Conservation (phyloP, 2,329 filamentous ascomycete species). For the Hypoxylon sp. region DNA sequence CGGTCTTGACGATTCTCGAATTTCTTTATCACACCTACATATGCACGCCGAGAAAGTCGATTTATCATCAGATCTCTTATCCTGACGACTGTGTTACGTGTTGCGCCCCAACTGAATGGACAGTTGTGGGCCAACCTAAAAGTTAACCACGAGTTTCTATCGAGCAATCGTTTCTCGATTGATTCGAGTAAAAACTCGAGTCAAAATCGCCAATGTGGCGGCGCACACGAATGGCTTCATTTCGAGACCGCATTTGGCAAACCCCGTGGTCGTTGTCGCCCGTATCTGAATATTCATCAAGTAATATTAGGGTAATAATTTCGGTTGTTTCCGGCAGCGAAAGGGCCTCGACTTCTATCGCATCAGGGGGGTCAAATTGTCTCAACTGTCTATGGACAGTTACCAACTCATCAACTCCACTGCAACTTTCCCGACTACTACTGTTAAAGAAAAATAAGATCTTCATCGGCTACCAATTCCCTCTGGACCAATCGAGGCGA, state of each 20-base stretch:
- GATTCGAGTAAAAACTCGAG: slow-evolving; percentile 51
- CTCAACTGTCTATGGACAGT: slow-evolving; percentile 2
- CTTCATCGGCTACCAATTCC: slow-evolving; percentile 2
- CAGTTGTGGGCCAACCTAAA: slow-evolving; percentile 28
- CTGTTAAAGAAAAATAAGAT: slow-evolving; percentile 1
- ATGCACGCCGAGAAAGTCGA: slow-evolving; percentile 12
- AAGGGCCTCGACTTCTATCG: slow-evolving; percentile 32
- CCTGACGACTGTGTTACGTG: slow-evolving; percentile 38
- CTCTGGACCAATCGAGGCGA: slow-evolving; percentile 21
- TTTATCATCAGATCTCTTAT: slow-evolving; percentile 21
- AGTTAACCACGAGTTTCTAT: slow-evolving; percentile 42
- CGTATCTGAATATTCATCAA: slow-evolving; percentile 39
- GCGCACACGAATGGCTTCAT: slow-evolving; percentile 47
- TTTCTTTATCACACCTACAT: background rate
- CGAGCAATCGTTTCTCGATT: slow-evolving; percentile 51
- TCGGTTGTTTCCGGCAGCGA: slow-evolving; percentile 37
- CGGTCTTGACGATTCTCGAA: background rate
- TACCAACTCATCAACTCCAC: slow-evolving; percentile 32
- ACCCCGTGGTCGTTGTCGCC: slow-evolving; percentile 12
- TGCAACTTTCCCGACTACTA: slow-evolving; percentile 20
- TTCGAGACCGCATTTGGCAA: slow-evolving; percentile 43
- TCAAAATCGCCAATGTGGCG: slow-evolving; percentile 24
- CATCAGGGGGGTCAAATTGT: slow-evolving; percentile 6
- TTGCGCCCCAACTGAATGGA: slow-evolving; percentile 31
- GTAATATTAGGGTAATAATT: slow-evolving; percentile 44